Conservation (phyloP, 2,329 filamentous ascomycete genomes). For the Trichoderma sp. region DNA sequence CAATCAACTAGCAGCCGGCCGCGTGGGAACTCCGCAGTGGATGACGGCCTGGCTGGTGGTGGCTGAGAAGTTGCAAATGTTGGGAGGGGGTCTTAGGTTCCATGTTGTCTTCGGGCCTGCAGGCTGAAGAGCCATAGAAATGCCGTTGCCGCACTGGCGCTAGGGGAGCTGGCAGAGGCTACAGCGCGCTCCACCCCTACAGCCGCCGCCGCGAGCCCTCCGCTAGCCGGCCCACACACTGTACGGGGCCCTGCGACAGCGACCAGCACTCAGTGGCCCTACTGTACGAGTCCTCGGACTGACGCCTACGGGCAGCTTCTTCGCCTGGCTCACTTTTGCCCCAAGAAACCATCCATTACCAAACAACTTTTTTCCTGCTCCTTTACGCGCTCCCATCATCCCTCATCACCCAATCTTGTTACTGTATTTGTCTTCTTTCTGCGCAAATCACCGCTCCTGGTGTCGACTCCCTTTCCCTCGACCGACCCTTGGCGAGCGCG, state of each 20-base stretch:
- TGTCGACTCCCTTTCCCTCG: neutral
- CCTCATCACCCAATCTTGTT: conserved; percentile 3
- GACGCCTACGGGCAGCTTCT: conserved; percentile 13
- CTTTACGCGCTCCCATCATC: conserved; percentile 5
- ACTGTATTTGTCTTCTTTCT: neutral
- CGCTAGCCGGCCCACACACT: conserved; percentile 16
- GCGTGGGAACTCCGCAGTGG: neutral
- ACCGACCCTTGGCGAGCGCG: conserved; percentile 20
- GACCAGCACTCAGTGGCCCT: neutral
- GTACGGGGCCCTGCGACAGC: conserved; percentile 16
- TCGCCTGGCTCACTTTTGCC: conserved; percentile 18
- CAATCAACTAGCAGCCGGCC: neutral
- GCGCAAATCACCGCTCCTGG: conserved; percentile 12
- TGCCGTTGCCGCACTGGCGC: conserved; percentile 6
- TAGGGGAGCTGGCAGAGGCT: conserved; percentile 14
- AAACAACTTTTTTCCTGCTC: neutral
- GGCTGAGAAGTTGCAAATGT: neutral
- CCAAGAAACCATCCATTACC: conserved; percentile 19
- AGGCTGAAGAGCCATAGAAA: neutral
- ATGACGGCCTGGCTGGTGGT: conserved; percentile 12
- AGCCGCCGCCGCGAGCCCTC: conserved; percentile 13
- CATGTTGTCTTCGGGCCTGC: neutral
- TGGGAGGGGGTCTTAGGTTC: neutral
- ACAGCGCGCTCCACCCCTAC: conserved; percentile 12
- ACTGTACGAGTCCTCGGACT: neutral